Conservation (phyloP, 768 basidiomycete species). For the Lactarius trivialis region DNA sequence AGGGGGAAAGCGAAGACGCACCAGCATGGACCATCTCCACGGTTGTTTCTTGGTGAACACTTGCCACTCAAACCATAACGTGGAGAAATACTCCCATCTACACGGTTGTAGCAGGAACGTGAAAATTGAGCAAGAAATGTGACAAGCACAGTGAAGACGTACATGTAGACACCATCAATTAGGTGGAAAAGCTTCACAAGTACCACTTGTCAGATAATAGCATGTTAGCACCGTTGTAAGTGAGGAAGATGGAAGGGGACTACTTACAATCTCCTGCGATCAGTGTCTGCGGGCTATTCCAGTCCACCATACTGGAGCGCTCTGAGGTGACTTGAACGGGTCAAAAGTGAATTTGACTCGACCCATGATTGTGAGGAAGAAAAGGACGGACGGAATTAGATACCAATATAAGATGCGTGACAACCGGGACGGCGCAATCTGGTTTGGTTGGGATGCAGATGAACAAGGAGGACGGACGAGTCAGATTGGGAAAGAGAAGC, state of each 20-base stretch:
- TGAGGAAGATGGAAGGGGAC: not conserved
- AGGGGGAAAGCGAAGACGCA: not conserved
- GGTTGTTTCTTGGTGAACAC: not conserved
- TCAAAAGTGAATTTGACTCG: not conserved
- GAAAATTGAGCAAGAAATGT: not conserved
- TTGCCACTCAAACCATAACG: not conserved
- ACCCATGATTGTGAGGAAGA: not conserved
- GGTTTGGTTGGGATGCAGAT: not conserved
- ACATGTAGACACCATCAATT: constrained; percentile 1
- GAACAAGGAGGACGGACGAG: not conserved
- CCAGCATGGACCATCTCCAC: not conserved
- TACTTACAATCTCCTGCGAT: not conserved
- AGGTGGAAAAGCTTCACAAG: not conserved
- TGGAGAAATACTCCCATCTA: constrained; percentile 1
- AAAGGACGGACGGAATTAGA: not conserved
- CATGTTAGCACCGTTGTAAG: not conserved
- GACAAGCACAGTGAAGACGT: not conserved
- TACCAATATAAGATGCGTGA: too few species aligned
- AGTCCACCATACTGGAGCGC: not conserved
- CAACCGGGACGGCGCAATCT: too few species aligned
- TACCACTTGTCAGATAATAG: not conserved
- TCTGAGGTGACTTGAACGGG: not conserved
- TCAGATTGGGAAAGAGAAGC: not conserved
- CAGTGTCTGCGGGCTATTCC: not conserved
- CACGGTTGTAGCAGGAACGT: not conserved